Percentiles rank a stretch among this genome's conserved stretches.
phyloP scores from a whole-genome alignment of 352 stramenopile species.

The Phytophthora multivora region DNA sequence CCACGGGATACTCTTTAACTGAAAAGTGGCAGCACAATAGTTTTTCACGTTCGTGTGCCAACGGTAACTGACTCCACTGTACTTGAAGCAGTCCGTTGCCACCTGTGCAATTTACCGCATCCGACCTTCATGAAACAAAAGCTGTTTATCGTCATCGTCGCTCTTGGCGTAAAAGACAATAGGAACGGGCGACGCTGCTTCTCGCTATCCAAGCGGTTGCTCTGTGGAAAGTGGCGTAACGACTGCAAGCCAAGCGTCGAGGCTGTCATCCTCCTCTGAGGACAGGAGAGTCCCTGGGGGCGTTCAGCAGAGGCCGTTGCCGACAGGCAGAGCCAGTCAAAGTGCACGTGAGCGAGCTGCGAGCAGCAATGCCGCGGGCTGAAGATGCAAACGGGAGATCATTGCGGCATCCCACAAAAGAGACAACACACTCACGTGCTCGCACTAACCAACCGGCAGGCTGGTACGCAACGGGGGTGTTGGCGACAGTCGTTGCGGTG shows the following conservation, averaged over 20 bases:
- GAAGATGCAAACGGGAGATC: conserved; percentile 3
- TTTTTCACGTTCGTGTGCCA: conserved; percentile 25
- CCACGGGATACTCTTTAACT: conserved; percentile 7
- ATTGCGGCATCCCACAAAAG: conserved; percentile 30
- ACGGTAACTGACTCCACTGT: not conserved
- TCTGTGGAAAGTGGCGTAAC: conserved; percentile 26
- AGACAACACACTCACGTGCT: conserved; percentile 12
- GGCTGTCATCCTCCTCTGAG: not conserved
- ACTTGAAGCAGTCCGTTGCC: conserved; percentile 9
- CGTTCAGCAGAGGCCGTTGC: conserved; percentile 37
- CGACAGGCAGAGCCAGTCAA: conserved; percentile 19
- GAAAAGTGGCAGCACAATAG: conserved; percentile 13
- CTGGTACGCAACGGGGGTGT: conserved; percentile 20
- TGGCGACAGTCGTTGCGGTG: conserved; percentile 33
- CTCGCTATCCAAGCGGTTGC: conserved; percentile 18
- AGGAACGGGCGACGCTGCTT: conserved; percentile 25
- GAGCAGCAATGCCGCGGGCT: conserved; percentile 17
- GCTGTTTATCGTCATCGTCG: not conserved
- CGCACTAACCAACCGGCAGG: conserved; percentile 25
- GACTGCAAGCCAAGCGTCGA: conserved; percentile 33
- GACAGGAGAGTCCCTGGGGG: conserved; percentile 2
- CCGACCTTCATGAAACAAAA: not conserved
- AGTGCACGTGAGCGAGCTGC: conserved; percentile 5
- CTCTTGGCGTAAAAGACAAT: not conserved
- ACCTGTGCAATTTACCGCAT: too few relatives aligned